Evolutionary conservation across 371 early-diverging fungal genomes (phyloP).

Genomic region (Syncephalis fuscata): DNA sequence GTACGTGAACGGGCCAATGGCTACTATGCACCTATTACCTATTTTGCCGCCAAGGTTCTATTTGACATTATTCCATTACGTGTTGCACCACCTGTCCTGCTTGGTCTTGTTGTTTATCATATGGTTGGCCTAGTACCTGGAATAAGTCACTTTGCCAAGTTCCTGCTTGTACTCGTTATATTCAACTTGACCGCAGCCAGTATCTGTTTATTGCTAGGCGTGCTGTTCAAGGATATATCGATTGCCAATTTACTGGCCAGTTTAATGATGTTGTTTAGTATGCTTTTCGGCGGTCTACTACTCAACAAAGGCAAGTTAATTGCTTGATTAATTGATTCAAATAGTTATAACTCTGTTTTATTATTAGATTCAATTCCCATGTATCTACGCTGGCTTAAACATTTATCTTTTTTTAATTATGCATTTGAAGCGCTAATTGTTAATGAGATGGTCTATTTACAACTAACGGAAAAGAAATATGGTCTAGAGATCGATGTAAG

Average conservation of each 20-base stretch:
- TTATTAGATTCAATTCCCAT: slow-evolving; percentile 46
- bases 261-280: slow-evolving; percentile 71
- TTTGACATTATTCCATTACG: slow-evolving; percentile 70
- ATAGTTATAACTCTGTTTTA: slow-evolving; percentile 5
- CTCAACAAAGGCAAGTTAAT: slow-evolving; percentile 47
- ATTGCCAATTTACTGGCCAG: slow-evolving; percentile 64
- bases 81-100: slow-evolving; percentile 65
- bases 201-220: slow-evolving; percentile 60
- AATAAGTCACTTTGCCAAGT: slow-evolving; percentile 50
- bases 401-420: slow-evolving; percentile 73
- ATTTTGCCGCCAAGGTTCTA: slow-evolving; percentile 58
- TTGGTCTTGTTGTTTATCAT: slow-evolving; percentile 66
- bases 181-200: slow-evolving; percentile 75
- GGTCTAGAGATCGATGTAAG: slow-evolving; percentile 57
- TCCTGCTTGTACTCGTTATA: slow-evolving; percentile 65
- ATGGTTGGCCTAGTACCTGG: slow-evolving; percentile 76
- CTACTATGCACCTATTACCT: slow-evolving; percentile 62
- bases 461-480: slow-evolving; percentile 59
- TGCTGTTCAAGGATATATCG: slow-evolving; percentile 53
- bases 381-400: slow-evolving; percentile 57
- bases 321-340: neutral
- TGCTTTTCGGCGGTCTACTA: slow-evolving; percentile 81
- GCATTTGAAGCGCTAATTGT: slow-evolving; percentile 79
- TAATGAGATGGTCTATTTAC: slow-evolving; percentile 64
- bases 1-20: slow-evolving; percentile 73